Percentiles rank a stretch among this genome's conserved stretches.
phyloP scores from a whole-genome alignment of 2,329 filamentous ascomycete genomes.

The Pseudogymnoascus sp. region DNA sequence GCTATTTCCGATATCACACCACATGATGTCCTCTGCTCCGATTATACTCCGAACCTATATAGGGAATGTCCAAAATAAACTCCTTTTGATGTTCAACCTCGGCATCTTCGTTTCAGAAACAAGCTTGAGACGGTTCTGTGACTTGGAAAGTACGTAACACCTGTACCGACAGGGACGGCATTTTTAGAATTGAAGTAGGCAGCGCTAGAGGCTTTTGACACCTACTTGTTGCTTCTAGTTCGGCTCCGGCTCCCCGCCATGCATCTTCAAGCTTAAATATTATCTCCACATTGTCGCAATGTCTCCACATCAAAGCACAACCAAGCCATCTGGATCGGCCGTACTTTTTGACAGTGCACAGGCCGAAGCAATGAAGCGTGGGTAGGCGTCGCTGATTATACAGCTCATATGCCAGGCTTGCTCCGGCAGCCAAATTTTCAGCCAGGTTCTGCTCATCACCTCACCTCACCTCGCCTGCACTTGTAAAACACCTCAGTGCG shows the following conservation, averaged over 20 bases:
- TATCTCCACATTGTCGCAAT: no score
- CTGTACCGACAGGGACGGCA: not conserved
- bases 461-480: not conserved
- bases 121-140: not conserved
- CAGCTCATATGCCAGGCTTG: not conserved
- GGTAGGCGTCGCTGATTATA: not conserved
- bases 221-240: not conserved
- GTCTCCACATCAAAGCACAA: not conserved
- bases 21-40: not conserved
- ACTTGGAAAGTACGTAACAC: not conserved
- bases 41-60: no score
- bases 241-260: no score
- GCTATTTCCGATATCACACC: not conserved
- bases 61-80: no score
- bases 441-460: not conserved
- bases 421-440: no score
- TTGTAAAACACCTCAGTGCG: not conserved
- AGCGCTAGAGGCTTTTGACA: not conserved
- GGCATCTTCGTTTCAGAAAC: not conserved
- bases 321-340: not conserved
- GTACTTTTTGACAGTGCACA: not conserved
- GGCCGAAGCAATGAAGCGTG: not conserved
- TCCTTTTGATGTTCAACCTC: not conserved
- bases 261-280: not conserved
- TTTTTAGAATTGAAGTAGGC: not conserved